Evolutionary conservation across 2,329 filamentous ascomycete species (phyloP), one percentile per base, ranked within the genome.

Genomic region (Xylaria digitata): DNA sequence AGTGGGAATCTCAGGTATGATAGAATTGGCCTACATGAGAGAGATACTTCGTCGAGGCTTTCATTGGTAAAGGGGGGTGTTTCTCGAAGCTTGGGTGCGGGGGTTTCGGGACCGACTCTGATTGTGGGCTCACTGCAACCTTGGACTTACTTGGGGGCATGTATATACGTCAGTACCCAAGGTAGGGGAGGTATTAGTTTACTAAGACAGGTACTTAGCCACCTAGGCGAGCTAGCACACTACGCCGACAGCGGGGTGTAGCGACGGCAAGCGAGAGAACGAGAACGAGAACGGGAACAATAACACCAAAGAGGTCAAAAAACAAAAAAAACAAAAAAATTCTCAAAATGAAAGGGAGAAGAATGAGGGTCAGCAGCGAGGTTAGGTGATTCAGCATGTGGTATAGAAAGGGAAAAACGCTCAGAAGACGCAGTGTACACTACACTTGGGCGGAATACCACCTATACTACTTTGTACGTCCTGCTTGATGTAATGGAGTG

Each of bases 61-160:
- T 43, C 53, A 55, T 52, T 54, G 19, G 59, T 52, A 62, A 56
- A 54, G 65, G 62, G 63, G 50, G 60, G 60, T 42, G 53, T 55
- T 40, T 40, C 37, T 15, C 21, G 43, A 19, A 21, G 32, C 26
- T 43, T 53, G 63, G 70, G 69, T 74, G 74, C 73, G 73, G 70
- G 70, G 71, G 34, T 71, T 70, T 75, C 74, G 74, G 74, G 74
- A 75, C 74, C 74, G 74, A 75, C 57, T 43, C 34, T 26, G 61
- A 21, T 32, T 61, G 55, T 17, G 30, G 37, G 13, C 43, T 43
- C 23, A 30, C 53, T n/a, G 53, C 53, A 43, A 43, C 37, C 37
- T 43, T 30, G 15, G 11, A 37, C 34, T 13, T 37, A 37, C 34
- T 13, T 37, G 34, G 3, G 13, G 1, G 13, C 37, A 40, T 15